These are phyloP conservation scores for Hirschioporus abietinus DNA, from an alignment of 768 basidiomycete genomes.

Conservation along the genomic window DNA sequence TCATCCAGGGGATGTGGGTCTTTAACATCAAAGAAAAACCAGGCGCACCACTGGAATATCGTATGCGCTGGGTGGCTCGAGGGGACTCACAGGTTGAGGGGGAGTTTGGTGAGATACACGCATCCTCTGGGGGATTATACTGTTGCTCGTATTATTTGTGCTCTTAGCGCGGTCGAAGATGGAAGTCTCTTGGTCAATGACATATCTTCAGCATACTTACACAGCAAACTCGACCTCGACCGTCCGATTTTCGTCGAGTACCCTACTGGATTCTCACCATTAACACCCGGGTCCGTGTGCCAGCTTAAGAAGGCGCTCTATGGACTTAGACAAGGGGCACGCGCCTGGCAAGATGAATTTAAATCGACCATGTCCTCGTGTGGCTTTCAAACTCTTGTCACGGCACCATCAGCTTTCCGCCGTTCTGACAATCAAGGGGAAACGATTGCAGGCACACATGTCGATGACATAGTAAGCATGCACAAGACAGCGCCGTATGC, in stretches of 20 bases:
- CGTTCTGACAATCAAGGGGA: slow-evolving; percentile 10
- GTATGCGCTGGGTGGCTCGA: slow-evolving; percentile 35
- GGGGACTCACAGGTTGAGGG: slow-evolving; percentile 37
- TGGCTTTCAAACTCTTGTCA: slow-evolving; percentile 25
- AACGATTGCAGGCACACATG: slow-evolving; percentile 28
- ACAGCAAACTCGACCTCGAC: slow-evolving; percentile 17
- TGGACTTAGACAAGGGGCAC: slow-evolving; percentile 31
- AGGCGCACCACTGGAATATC: slow-evolving; percentile 24
- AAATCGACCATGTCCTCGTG: slow-evolving; percentile 22
- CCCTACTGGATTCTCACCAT: not conserved
- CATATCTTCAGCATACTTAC: slow-evolving; percentile 35
- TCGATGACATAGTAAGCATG: slow-evolving; percentile 30
- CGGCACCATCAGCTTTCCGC: slow-evolving; percentile 31
- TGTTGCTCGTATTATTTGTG: slow-evolving; percentile 24
- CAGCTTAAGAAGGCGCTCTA: slow-evolving; percentile 25
- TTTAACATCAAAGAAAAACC: slow-evolving; percentile 24
- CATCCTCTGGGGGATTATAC: slow-evolving; percentile 16
- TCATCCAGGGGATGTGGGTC: slow-evolving; percentile 24
- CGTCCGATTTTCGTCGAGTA: slow-evolving; percentile 16
- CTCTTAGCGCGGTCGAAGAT: slow-evolving; percentile 27
- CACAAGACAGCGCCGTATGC: slow-evolving; percentile 24
- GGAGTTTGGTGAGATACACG: slow-evolving; percentile 38
- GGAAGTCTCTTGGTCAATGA: slow-evolving; percentile 36
- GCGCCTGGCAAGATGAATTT: slow-evolving; percentile 31
- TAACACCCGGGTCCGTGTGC: slow-evolving; percentile 11